Conservation (phyloP, 2,329 filamentous ascomycete species). For the Cordyceps farinosa region DNA sequence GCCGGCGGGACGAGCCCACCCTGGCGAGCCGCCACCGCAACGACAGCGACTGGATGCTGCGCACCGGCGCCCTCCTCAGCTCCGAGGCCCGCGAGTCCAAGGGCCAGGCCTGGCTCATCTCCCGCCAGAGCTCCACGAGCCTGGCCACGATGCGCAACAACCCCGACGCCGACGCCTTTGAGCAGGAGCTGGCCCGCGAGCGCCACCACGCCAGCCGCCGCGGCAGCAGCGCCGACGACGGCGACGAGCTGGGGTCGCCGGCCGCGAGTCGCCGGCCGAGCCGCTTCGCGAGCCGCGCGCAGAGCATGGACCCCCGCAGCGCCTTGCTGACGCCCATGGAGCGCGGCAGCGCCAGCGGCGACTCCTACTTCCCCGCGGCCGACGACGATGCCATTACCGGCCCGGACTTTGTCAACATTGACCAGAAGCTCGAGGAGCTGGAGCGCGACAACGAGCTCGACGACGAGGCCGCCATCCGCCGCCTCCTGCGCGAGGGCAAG, state of each 20-base stretch:
- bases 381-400: constrained; percentile 39
- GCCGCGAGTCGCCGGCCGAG: constrained; percentile 48
- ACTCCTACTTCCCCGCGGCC: constrained; percentile 40
- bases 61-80: constrained; percentile 59
- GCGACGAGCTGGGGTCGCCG: constrained; percentile 31
- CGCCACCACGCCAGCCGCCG: constrained; percentile 46
- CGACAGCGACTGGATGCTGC: constrained; percentile 63
- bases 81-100: constrained; percentile 63
- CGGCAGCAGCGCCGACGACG: constrained; percentile 41
- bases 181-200: constrained; percentile 50
- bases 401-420: constrained; percentile 61
- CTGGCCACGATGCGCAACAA: constrained; percentile 51
- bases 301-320: constrained; percentile 34
- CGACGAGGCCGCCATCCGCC: constrained; percentile 57
- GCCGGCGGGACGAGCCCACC: constrained; percentile 32
- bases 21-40: constrained; percentile 36
- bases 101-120: constrained; percentile 66
- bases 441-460: constrained; percentile 48
- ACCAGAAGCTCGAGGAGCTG: constrained; percentile 56
- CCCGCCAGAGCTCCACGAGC: constrained; percentile 61
- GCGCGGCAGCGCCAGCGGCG: constrained; percentile 29
- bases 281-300: constrained; percentile 38
- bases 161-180: constrained; percentile 50
- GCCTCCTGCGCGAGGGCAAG: constrained; percentile 52
- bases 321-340: constrained; percentile 46